Evolutionary conservation across 2,329 filamentous ascomycete species (phyloP).

Genomic region (Phyllosticta citrichinensis): DNA sequence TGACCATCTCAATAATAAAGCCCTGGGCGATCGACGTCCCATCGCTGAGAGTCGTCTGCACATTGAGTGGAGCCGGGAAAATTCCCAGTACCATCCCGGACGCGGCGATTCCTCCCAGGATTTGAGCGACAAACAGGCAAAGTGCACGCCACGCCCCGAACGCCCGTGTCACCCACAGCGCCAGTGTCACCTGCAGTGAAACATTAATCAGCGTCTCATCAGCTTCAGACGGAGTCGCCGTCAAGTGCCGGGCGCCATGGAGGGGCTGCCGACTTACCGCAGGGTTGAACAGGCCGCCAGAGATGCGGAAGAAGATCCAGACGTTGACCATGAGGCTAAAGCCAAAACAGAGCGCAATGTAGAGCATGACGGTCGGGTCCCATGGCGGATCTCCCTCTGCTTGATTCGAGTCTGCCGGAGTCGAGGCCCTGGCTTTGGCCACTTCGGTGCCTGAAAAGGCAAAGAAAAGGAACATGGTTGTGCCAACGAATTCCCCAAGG

Average conservation of each 20-base stretch:
- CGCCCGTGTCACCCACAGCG: conserved; percentile 26
- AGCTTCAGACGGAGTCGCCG: conserved; percentile 3
- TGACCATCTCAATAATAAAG: conserved; percentile 32
- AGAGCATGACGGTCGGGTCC: conserved; percentile 32
- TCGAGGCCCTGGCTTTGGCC: conserved; percentile 32
- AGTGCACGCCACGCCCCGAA: conserved; percentile 18
- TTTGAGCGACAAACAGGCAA: conserved; percentile 27
- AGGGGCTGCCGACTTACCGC: conserved; percentile 23
- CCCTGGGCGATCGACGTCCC: conserved; percentile 23
- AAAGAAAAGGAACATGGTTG: conserved; percentile 13
- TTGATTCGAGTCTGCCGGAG: conserved; percentile 26
- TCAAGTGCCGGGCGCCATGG: conserved; percentile 17
- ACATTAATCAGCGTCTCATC: background rate
- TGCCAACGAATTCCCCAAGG: conserved; percentile 9
- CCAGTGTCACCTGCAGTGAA: conserved; percentile 24
- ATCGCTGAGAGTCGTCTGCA: conserved; percentile 25
- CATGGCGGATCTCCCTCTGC: conserved; percentile 29
- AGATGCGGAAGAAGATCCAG: conserved; percentile 31
- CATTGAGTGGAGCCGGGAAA: conserved; percentile 21
- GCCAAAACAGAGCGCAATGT: conserved; percentile 27
- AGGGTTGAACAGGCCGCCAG: conserved; percentile 31
- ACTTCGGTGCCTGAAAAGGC: conserved; percentile 34
- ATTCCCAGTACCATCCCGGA: conserved; percentile 23
- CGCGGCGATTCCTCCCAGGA: conserved; percentile 12
- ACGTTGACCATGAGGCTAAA: conserved; percentile 33